Evolutionary conservation across 805 yeast species (phyloP).

Genomic region (Cyberlindnera galapagoensis): DNA sequence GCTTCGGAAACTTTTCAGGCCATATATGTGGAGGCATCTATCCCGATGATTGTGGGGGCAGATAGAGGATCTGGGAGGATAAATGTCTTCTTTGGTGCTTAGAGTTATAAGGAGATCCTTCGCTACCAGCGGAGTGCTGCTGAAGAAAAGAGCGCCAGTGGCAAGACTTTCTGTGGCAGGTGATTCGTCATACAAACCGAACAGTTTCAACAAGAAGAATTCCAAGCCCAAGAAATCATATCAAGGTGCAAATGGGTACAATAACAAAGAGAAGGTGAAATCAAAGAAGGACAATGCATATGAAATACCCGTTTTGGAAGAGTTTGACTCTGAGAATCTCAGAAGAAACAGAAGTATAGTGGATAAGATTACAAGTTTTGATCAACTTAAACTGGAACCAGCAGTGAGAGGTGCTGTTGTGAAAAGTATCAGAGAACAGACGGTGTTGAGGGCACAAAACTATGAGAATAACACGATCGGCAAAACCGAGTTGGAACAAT

Average conservation of each 20-base stretch:
- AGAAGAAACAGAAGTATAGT: slow-evolving; percentile 34
- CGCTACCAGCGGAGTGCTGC: neutral
- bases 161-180: slow-evolving; percentile 15
- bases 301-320: slow-evolving; percentile 18
- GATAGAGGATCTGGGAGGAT: too few relatives aligned
- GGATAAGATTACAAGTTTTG: slow-evolving; percentile 53
- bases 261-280: slow-evolving; percentile 1
- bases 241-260: slow-evolving; percentile 1
- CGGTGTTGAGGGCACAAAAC: slow-evolving; percentile 30
- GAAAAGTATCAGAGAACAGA: slow-evolving; percentile 42
- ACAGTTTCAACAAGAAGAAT: slow-evolving; percentile 6
- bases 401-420: slow-evolving; percentile 56
- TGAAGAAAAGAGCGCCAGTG: slow-evolving; percentile 12
- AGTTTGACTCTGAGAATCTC: slow-evolving; percentile 25
- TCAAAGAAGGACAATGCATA: slow-evolving; percentile 2
- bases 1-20: too few relatives aligned
- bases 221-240: slow-evolving; percentile 1
- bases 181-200: slow-evolving; percentile 6
- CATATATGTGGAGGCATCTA: too few relatives aligned
- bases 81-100: neutral
- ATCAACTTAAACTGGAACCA: slow-evolving; percentile 61
- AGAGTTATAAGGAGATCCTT: neutral
- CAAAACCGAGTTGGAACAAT: slow-evolving; percentile 9
- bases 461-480: slow-evolving; percentile 12
- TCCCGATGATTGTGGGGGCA: too few relatives aligned